These are phyloP conservation scores for Trichoderma virens DNA, from an alignment of 495 filamentous ascomycete genomes.

Conservation along the genomic window DNA sequence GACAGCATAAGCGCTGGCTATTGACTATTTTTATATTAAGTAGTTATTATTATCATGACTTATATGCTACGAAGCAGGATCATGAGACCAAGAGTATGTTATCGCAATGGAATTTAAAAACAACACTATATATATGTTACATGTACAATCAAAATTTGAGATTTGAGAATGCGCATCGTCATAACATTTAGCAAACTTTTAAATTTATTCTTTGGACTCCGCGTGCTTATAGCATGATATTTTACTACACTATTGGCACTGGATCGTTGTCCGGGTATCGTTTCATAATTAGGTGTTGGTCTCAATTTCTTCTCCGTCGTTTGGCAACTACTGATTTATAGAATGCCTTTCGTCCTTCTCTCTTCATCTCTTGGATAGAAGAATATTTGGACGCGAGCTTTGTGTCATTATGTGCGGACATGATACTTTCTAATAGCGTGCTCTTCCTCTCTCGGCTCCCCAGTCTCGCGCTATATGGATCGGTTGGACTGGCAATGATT, in stretches of 20 bases:
- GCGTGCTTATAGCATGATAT: slow-evolving; percentile 5
- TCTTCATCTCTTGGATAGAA: slow-evolving; percentile 27
- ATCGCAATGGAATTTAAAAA: background rate
- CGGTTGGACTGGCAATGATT: slow-evolving; percentile 80
- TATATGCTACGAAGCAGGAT: background rate
- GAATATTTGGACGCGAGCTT: slow-evolving; percentile 32
- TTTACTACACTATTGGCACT: slow-evolving; percentile 9
- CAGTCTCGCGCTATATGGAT: slow-evolving; percentile 72
- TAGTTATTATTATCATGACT: background rate
- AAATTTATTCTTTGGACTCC: background rate
- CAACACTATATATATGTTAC: background rate
- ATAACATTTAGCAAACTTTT: slow-evolving; percentile 19
- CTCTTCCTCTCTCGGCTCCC: slow-evolving; percentile 80
- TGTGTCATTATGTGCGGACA: slow-evolving; percentile 27
- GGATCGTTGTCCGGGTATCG: background rate
- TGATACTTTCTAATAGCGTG: slow-evolving; percentile 83
- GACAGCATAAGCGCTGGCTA: background rate
- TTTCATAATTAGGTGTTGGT: background rate
- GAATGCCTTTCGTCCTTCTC: slow-evolving; percentile 20
- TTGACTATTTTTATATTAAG: background rate
- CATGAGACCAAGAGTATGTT: background rate
- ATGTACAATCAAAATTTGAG: background rate
- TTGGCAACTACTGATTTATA: slow-evolving; percentile 28
- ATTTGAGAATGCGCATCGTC: background rate
- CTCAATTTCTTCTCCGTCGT: slow-evolving; percentile 18